phyloP scores from a whole-genome alignment of 2,329 filamentous ascomycete genomes.

The Tolypocladium capitatum region DNA sequence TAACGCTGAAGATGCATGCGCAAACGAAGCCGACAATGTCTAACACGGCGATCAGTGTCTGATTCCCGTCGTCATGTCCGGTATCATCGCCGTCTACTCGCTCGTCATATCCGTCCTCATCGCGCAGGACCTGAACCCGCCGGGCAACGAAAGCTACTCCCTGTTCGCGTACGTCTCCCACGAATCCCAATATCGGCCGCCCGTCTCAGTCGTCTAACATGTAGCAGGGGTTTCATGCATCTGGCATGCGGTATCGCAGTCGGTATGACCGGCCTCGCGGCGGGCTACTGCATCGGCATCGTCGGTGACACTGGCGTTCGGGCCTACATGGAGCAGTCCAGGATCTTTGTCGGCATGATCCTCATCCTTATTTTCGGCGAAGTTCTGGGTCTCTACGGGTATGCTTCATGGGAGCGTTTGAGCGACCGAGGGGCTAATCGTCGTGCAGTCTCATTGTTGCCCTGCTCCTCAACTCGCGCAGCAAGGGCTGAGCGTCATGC shows the following conservation, averaged over 20 bases:
- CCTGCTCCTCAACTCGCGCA: constrained; percentile 84
- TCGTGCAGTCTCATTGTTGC: constrained; percentile 68
- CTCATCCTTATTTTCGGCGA: constrained; percentile 97
- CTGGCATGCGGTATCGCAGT: constrained; percentile 83
- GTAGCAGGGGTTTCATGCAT: constrained; percentile 72
- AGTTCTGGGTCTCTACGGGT: constrained; percentile 95
- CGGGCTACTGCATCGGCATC: constrained; percentile 90
- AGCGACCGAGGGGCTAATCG: not conserved
- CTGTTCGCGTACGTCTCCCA: constrained; percentile 57
- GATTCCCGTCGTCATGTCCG: constrained; percentile 92
- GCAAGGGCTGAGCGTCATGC: constrained; percentile 37
- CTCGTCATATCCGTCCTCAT: constrained; percentile 96
- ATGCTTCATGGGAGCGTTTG: constrained; percentile 19
- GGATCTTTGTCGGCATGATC: constrained; percentile 97
- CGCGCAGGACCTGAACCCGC: constrained; percentile 72
- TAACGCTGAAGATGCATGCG: constrained; percentile 17
- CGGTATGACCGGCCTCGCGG: constrained; percentile 81
- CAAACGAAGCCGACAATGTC: not conserved
- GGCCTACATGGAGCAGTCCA: constrained; percentile 89
- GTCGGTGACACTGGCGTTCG: constrained; percentile 91
- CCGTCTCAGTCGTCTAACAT: constrained; percentile 6
- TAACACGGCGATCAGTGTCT: constrained; percentile 44
- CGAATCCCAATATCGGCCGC: not conserved
- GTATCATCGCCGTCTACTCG: constrained; percentile 96
- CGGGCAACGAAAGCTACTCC: constrained; percentile 54